Percentiles rank a stretch among this genome's conserved stretches.
These are phyloP conservation scores for Phytophthora fragariae DNA, from an alignment of 352 stramenopile genomes.

Conservation along the genomic window DNA sequence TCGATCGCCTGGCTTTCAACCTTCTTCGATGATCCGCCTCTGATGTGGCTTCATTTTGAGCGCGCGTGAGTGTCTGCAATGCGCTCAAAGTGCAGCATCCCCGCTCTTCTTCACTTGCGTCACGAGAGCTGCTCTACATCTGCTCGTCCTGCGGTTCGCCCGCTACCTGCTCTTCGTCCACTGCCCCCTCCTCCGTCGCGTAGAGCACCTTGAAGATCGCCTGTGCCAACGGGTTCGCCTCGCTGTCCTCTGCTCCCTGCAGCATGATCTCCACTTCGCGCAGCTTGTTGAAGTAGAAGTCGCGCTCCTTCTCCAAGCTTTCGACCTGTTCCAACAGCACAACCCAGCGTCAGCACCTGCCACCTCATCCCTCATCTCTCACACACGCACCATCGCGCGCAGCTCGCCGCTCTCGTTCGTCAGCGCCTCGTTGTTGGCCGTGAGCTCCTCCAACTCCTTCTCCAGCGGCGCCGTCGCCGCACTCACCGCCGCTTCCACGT, in stretches of 20 bases:
- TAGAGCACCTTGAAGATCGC: constrained; percentile 90
- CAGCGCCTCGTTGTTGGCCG: constrained; percentile 67
- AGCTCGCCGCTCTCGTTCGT: constrained; percentile 84
- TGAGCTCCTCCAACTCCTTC: constrained; percentile 82
- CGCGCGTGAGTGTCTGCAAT: neutral
- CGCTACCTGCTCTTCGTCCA: constrained; percentile 49
- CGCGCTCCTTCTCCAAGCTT: constrained; percentile 94
- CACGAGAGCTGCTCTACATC: constrained; percentile 41
- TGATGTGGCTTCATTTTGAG: constrained; percentile 12
- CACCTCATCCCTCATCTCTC: neutral
- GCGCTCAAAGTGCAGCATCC: neutral
- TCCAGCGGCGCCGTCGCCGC: constrained; percentile 58
- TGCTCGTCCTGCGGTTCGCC: constrained; percentile 64
- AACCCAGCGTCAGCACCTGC: constrained; percentile 1
- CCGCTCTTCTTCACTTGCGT: neutral
- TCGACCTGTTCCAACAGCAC: constrained; percentile 62
- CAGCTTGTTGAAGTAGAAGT: constrained; percentile 99
- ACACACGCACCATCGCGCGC: constrained; percentile 63
- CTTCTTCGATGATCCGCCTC: constrained; percentile 2
- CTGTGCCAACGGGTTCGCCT: constrained; percentile 68
- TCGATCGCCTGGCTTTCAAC: constrained; percentile 12
- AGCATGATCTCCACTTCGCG: constrained; percentile 98
- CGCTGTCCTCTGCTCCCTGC: constrained; percentile 66
- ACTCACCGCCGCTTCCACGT: constrained; percentile 39
- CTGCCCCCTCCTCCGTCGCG: constrained; percentile 70